These are phyloP conservation scores for Chenopodium formosanum DNA, from an alignment of 148 eudicot species.

Conservation along the genomic window DNA sequence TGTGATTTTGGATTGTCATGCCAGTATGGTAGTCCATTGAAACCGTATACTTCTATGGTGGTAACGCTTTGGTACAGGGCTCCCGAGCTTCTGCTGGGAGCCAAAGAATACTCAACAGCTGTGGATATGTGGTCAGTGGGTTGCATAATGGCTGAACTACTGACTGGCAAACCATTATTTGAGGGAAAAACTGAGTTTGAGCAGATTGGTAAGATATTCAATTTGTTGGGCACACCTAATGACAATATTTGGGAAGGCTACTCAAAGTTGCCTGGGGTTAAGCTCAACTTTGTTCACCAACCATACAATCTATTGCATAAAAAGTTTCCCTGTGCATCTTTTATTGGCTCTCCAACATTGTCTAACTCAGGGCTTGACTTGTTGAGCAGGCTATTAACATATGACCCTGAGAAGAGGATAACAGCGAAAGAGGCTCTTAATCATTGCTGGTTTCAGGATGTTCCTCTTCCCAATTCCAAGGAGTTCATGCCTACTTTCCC, in stretches of 20 bases:
- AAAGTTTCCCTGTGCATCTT: conserved; percentile 53
- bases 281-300: conserved; percentile 52
- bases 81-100: conserved; percentile 82
- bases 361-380: conserved; percentile 62
- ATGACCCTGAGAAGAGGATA: conserved; percentile 58
- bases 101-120: conserved; percentile 77
- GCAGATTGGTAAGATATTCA: conserved; percentile 74
- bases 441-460: conserved; percentile 58
- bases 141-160: conserved; percentile 85
- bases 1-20: conserved; percentile 92
- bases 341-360: conserved; percentile 53
- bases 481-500: conserved; percentile 44
- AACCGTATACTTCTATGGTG: conserved; percentile 70
- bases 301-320: conserved; percentile 43
- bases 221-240: conserved; percentile 70
- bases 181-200: conserved; percentile 65
- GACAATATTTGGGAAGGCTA: conserved; percentile 66
- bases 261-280: conserved; percentile 56
- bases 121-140: conserved; percentile 96
- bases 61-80: conserved; percentile 98
- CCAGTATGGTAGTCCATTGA: conserved; percentile 71
- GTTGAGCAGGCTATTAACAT: conserved; percentile 54
- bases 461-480: conserved; percentile 40
- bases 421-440: conserved; percentile 53
- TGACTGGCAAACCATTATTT: conserved; percentile 66